Conservation (phyloP, 2,329 filamentous ascomycete species). For the Cladosporium sphaerospermum region DNA sequence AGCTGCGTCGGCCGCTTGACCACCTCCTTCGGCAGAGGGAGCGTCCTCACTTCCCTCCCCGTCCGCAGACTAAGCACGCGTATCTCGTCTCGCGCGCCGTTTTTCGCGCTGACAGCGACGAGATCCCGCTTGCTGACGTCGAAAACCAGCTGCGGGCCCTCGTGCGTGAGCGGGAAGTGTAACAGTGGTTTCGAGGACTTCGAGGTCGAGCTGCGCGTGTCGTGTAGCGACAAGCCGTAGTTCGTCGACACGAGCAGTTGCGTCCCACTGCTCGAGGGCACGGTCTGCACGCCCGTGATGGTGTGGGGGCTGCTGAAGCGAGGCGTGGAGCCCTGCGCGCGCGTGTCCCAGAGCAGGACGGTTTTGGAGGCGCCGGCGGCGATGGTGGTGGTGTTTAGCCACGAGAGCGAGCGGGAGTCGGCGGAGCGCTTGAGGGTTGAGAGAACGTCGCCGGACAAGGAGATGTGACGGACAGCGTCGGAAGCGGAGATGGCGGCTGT, state of each 20-base stretch:
- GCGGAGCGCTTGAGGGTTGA: background rate
- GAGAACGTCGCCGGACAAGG: slow-evolving; percentile 11
- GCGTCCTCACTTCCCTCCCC: slow-evolving; percentile 15
- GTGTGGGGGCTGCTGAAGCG: slow-evolving; percentile 9
- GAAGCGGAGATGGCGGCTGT: slow-evolving; percentile 4
- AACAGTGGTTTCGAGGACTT: slow-evolving; percentile 7
- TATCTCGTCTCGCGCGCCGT: slow-evolving; percentile 14
- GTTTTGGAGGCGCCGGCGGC: slow-evolving; percentile 29
- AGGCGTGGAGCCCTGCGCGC: slow-evolving; percentile 11
- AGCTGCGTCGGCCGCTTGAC: slow-evolving; percentile 12
- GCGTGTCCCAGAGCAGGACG: slow-evolving; percentile 26
- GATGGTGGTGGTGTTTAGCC: slow-evolving; percentile 29
- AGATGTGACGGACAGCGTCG: background rate
- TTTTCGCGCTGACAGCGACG: slow-evolving; percentile 11
- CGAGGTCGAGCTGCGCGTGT: slow-evolving; percentile 12
- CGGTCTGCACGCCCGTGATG: slow-evolving; percentile 14
- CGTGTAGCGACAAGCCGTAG: slow-evolving; percentile 13
- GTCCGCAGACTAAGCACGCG: slow-evolving; percentile 20
- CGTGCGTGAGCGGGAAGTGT: slow-evolving; percentile 10
- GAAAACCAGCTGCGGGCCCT: slow-evolving; percentile 16
- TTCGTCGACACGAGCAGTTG: slow-evolving; percentile 18
- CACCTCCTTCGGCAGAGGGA: slow-evolving; percentile 3
- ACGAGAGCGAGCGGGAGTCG: slow-evolving; percentile 14
- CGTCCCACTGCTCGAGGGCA: slow-evolving; percentile 5
- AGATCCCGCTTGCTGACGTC: slow-evolving; percentile 19